Evolutionary conservation across 768 basidiomycete species (phyloP).

Genomic region (Termitomyces sp.): DNA sequence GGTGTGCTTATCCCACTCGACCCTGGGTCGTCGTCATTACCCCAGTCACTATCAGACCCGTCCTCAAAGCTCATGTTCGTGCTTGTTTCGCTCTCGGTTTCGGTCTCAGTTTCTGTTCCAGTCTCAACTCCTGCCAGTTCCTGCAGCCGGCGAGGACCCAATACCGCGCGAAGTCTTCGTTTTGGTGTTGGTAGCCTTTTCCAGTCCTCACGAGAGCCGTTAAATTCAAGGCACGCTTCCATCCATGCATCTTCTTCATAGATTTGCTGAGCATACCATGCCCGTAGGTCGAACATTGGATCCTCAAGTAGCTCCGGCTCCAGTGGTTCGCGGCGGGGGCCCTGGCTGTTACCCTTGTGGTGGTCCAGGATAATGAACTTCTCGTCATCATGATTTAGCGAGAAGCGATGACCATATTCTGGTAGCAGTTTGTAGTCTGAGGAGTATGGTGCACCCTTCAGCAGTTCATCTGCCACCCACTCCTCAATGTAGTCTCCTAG

Average conservation of each 20-base stretch:
- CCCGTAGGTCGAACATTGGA: not conserved
- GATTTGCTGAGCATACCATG: not conserved
- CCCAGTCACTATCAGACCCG: no score
- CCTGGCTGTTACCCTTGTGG: not conserved
- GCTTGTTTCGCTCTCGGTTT: no score
- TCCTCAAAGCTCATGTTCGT: no score
- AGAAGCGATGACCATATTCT: no score
- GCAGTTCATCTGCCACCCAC: not conserved
- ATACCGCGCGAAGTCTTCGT: not conserved
- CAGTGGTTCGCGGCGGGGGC: not conserved
- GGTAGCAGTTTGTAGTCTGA: not conserved
- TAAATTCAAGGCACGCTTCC: not conserved
- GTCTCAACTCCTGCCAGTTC: no score
- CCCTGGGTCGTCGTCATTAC: no score
- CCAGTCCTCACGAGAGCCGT: not conserved
- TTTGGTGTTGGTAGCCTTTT: accelerated
- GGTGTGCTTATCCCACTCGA: no score
- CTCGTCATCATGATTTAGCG: not conserved
- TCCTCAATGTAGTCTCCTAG: not conserved
- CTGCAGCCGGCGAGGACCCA: no score
- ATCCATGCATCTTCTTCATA: not conserved
- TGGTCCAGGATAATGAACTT: not conserved
- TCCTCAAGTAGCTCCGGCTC: not conserved
- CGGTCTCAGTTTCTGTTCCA: no score
- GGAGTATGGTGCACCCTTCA: not conserved